A percentile compares a stretch with the other conserved stretches of the same genome.
Conservation (phyloP, 2,329 filamentous ascomycete species). For the Fulvia fulva region DNA sequence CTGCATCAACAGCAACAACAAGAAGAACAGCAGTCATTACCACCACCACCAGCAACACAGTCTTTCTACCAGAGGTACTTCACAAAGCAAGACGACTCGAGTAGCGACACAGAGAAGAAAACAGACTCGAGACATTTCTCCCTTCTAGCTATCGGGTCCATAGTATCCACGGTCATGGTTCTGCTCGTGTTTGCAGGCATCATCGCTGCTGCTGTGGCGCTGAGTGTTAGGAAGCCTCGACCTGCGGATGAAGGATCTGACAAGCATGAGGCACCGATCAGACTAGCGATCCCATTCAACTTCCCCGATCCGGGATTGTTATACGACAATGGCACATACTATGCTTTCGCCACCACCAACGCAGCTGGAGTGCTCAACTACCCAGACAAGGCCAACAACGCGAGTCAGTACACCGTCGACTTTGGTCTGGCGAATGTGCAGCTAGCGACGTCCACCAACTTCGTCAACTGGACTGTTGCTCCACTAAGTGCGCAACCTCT, state of each 20-base stretch:
- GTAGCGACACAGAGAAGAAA: conserved; percentile 15
- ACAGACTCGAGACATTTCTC: conserved; percentile 22
- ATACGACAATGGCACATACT: conserved; percentile 33
- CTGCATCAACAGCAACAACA: not conserved
- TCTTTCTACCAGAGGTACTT: conserved; percentile 28
- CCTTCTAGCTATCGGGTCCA: conserved; percentile 25
- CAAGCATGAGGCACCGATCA: conserved; percentile 14
- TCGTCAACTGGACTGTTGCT: conserved; percentile 32
- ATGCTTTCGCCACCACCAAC: conserved; percentile 38
- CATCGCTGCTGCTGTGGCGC: conserved; percentile 23
- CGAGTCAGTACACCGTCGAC: conserved; percentile 6
- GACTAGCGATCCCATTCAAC: conserved; percentile 30
- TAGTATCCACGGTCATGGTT: conserved; percentile 13
- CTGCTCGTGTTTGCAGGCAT: conserved; percentile 22
- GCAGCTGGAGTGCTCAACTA: conserved; percentile 28
- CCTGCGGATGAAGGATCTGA: not conserved
- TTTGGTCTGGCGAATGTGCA: conserved; percentile 34
- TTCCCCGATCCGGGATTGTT: conserved; percentile 39
- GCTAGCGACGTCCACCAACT: conserved; percentile 37
- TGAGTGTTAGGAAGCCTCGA: conserved; percentile 5
- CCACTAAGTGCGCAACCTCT: conserved; percentile 17
- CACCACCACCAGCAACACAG: not conserved
- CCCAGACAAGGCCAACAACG: conserved; percentile 11
- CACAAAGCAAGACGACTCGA: conserved; percentile 13
- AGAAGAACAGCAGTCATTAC: not conserved